Base-by-base conservation (phyloP, 2,329 filamentous ascomycete genomes). In the Catunica adiposa region DNA sequence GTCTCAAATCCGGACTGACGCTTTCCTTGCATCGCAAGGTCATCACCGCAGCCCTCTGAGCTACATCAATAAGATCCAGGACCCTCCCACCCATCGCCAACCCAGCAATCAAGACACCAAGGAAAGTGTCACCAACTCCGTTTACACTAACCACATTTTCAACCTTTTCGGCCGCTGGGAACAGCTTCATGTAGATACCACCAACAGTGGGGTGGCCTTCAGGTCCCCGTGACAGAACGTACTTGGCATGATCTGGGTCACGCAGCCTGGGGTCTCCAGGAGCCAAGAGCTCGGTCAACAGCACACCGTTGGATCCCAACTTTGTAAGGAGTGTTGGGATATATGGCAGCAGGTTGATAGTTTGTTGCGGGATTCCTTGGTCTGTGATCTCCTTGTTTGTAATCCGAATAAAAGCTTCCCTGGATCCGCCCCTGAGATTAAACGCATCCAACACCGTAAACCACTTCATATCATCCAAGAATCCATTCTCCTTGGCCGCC, bases 71-170 rank as follows among this genome's bases (percentile, higher is more conserved):
- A 55, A 92, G 67, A 50, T 83, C 75, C 63, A 80, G 69, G 58
- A 78, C 65, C 59, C 69, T 69, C 2, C 73, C 75, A 0, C 76
- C 76, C 62, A 74, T 77, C 0, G 82, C 81, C 61, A 97, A 66
- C 0, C 86, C 87, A 1, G 88, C 84, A n/a, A 95, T 72, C 56
- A 96, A 62, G 14, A 89, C 84, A 0, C 90, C 92, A 7, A 94
- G 73, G 66, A 97, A 89, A 0, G 92, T 96, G 68, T 98, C 92
- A 0, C 92, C 92, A 1, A 88, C 89, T 0, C 90, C 92, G 66
- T 97, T 97, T 8, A 97, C 90, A 50, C 88, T 95, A 1, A 90
- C 80, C 1, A 94, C 74, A 1, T 53, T 40, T 20, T 59, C 54
- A 0, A 95, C 74, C 15, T 72, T 69, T 64, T 85, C 80, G 0